Evolutionary conservation across 768 basidiomycete species (phyloP), one percentile per base, ranked within the genome.

Genomic region (Phallus indusiatus): DNA sequence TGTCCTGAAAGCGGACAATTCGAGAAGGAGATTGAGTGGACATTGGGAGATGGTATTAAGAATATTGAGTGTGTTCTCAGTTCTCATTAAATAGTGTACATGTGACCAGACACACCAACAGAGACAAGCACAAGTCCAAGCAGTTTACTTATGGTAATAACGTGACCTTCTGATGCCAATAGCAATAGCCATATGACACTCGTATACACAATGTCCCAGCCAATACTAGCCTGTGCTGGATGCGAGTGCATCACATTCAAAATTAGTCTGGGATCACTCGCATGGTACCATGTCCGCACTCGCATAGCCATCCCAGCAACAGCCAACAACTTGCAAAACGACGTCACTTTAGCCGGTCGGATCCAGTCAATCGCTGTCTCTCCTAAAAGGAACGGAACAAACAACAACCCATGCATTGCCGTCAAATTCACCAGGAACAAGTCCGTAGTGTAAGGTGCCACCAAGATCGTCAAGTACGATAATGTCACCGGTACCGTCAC

Each of bases 161-260:
- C 28, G 28, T 28, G 28, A 28, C 28, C 28, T 7, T 28, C 28
- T 28, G 28, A 28, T 7, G 2, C 28, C 28, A 28, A 28, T 28
- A 28, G 28, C 21, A n/a, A 46, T 20, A 50, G 9, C 56, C 42
- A 57, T 28, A 57, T 28, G 4, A 57, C 6, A 36, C 56, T 76
- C 14, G 81, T 79, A 81, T 83, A 85, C 7, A 85, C 65, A 10
- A 83, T 76, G 55, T 86, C 84, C 77, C 81, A 81, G 5, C 82
- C 80, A 36, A 86, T 84, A 11, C 80, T 82, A 1, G 80, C 74
- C 66, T 84, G 82, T 5, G 84, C 84, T 1, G 84, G 82, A 65
- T 85, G 80, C 1, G 73, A 70, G 55, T 78, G 67, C 10, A 83
- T 72, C 21, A 70, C 70, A 0, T 61, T 62, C 74, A 74, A 76